phyloP scores from a whole-genome alignment of 2,329 filamentous ascomycete genomes.

The Xylariaceae sp. region DNA sequence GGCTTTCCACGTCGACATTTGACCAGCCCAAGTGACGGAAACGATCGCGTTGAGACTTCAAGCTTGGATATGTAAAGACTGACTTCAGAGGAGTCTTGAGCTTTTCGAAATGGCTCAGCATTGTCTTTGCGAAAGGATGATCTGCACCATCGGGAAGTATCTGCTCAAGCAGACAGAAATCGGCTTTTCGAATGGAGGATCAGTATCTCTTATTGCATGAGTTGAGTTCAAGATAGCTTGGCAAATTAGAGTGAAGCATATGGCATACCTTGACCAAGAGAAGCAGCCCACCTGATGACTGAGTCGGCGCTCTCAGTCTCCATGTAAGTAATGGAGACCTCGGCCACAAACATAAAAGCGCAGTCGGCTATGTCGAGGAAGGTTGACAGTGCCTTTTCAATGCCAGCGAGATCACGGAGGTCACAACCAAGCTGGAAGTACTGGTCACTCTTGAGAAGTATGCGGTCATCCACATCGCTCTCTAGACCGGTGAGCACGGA shows the following conservation, averaged over 20 bases:
- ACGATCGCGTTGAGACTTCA: slow-evolving; percentile 58
- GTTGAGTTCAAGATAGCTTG: neutral
- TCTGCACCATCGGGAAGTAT: slow-evolving; percentile 68
- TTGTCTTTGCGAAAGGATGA: slow-evolving; percentile 80
- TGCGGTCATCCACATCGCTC: slow-evolving; percentile 28
- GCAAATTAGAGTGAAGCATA: neutral
- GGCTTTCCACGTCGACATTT: slow-evolving; percentile 52
- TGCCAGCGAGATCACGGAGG: slow-evolving; percentile 55
- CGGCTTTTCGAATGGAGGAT: slow-evolving; percentile 39
- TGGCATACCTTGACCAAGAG: slow-evolving; percentile 55
- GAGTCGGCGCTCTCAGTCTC: slow-evolving; percentile 63
- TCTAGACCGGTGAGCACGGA: slow-evolving; percentile 38
- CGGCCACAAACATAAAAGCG: slow-evolving; percentile 71
- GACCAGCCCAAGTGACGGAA: slow-evolving; percentile 66
- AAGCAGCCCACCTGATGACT: slow-evolving; percentile 71
- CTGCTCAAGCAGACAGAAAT: slow-evolving; percentile 84
- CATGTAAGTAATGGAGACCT: slow-evolving; percentile 92
- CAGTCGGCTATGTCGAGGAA: slow-evolving; percentile 51
- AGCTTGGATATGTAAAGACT: slow-evolving; percentile 59
- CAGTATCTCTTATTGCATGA: slow-evolving; percentile 4
- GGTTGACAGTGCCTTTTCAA: slow-evolving; percentile 52
- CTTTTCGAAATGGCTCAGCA: slow-evolving; percentile 78
- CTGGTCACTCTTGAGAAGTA: slow-evolving; percentile 57
- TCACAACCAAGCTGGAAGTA: slow-evolving; percentile 81
- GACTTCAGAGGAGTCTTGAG: slow-evolving; percentile 71